Conservation (phyloP, 768 basidiomycete genomes). For the Rhizopogon vesiculosus region DNA sequence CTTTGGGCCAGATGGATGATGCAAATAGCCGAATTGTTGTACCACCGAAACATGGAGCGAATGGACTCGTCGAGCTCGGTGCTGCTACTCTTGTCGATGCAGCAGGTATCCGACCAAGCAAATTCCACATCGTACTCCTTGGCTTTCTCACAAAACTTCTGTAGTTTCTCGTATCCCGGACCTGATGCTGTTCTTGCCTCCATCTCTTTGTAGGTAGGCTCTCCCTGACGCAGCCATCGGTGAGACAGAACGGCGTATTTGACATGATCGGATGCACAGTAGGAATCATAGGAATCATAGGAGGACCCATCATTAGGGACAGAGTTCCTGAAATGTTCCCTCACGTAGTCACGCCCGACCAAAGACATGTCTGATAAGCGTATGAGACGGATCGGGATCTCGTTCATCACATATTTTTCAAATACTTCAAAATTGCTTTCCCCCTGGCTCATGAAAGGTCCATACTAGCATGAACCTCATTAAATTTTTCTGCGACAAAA, state of each 20-base stretch:
- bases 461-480: neutral
- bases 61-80: constrained; percentile 21
- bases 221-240: constrained; percentile 1
- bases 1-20: constrained; percentile 15
- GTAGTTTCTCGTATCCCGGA: neutral
- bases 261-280: neutral
- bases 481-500: neutral
- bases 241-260: constrained; percentile 3
- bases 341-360: neutral
- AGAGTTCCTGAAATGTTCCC: neutral
- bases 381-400: constrained; percentile 14
- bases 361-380: constrained; percentile 11
- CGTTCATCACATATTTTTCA: constrained; percentile 12
- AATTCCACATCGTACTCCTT: constrained; percentile 12
- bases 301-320: too few species aligned
- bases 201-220: neutral
- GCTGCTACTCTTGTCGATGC: constrained; percentile 12
- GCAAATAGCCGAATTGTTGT: constrained; percentile 17
- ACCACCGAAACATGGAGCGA: constrained; percentile 25
- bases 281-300: neutral
- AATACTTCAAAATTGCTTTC: neutral
- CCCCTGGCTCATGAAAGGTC: neutral
- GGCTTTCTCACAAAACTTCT: constrained; percentile 11
- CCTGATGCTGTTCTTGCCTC: neutral
- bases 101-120: constrained; percentile 19